Conservation (phyloP, 176 grass and related monocot species). For the Chloris gayana region DNA sequence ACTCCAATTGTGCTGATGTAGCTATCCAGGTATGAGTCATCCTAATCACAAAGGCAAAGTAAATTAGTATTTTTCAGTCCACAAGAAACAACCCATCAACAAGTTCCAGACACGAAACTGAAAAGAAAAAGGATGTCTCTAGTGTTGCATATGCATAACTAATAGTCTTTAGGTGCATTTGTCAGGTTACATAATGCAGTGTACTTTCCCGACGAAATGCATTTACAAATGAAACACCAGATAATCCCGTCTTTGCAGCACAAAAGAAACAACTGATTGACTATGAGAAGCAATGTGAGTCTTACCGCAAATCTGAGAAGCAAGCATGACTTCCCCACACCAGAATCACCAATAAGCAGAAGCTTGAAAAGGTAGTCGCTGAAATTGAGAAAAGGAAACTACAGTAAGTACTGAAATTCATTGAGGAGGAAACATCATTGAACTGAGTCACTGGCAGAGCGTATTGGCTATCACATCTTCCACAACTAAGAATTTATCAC, state of each 20-base stretch:
- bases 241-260: not conserved
- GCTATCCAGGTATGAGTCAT: slow-evolving; percentile 86
- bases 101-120: not conserved
- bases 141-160: not conserved
- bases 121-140: not conserved
- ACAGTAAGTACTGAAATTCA: not conserved
- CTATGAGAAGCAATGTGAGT: slow-evolving; percentile 27
- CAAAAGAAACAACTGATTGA: not conserved
- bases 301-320: slow-evolving; percentile 80
- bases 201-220: not conserved
- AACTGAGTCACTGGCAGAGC: not conserved
- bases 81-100: not conserved
- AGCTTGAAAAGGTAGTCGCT: slow-evolving; percentile 82
- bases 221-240: not conserved
- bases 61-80: slow-evolving; percentile 12
- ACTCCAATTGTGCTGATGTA: slow-evolving; percentile 93
- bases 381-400: slow-evolving; percentile 11
- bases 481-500: not conserved
- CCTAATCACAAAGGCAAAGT: slow-evolving; percentile 29
- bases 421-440: not conserved
- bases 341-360: slow-evolving; percentile 82
- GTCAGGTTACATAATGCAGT: not conserved
- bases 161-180: not conserved
- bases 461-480: not conserved
- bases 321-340: slow-evolving; percentile 76